These are phyloP conservation scores for Litchi chinensis DNA, from an alignment of 345 rosid genomes.

Conservation along the genomic window DNA sequence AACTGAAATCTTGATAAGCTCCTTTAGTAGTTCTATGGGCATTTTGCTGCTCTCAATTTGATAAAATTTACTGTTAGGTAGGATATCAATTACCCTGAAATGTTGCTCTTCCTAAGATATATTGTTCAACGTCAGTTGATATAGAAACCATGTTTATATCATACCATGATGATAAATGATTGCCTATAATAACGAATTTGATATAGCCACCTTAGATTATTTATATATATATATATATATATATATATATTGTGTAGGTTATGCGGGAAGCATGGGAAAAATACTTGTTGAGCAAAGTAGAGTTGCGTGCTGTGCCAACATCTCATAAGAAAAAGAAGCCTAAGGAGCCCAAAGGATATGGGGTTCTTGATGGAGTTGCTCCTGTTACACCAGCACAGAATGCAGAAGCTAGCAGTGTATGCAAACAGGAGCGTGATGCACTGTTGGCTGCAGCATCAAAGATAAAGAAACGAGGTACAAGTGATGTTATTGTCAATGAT, in stretches of 20 bases:
- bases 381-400: slow-evolving; percentile 60
- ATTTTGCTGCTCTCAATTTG: not conserved
- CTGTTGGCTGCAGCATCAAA: slow-evolving; percentile 77
- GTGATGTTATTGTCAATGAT: slow-evolving; percentile 36
- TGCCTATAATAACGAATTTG: not conserved
- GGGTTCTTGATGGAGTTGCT: slow-evolving; percentile 89
- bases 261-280: slow-evolving; percentile 95
- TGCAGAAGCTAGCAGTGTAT: slow-evolving; percentile 68
- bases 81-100: not conserved
- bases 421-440: slow-evolving; percentile 78
- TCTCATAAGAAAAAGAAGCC: slow-evolving; percentile 72
- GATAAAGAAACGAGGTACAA: slow-evolving; percentile 53
- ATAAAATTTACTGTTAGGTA: not conserved
- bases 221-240: slow-evolving; percentile 4
- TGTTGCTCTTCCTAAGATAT: not conserved
- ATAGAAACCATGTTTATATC: not conserved
- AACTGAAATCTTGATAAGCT: not conserved
- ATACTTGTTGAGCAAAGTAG: slow-evolving; percentile 83
- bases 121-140: not conserved
- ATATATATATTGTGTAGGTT: slow-evolving; percentile 52
- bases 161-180: not conserved
- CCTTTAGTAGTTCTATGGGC: not conserved
- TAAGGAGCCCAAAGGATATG: slow-evolving; percentile 84
- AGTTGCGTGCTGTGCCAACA: slow-evolving; percentile 61
- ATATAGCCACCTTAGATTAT: slow-evolving; percentile 1